phyloP scores from a whole-genome alignment of 306 rosid genomes.

The Cucumis melo region DNA sequence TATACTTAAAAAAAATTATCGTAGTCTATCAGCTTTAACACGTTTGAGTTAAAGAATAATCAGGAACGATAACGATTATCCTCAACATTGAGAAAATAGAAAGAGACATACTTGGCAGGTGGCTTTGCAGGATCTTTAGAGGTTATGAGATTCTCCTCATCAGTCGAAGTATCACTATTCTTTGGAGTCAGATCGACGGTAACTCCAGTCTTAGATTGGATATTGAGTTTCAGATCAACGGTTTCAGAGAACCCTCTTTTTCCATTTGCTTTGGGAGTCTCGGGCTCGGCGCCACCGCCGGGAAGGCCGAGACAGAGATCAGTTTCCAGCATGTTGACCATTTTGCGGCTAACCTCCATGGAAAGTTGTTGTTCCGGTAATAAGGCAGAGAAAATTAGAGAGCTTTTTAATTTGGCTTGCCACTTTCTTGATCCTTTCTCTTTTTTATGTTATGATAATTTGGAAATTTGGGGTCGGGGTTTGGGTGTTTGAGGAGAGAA shows the following conservation, averaged over 20 bases:
- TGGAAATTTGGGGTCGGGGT: neutral
- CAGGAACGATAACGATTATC: no score
- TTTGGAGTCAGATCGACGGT: conserved; percentile 25
- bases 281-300: conserved; percentile 45
- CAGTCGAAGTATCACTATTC: conserved; percentile 23
- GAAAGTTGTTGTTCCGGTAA: neutral
- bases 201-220: conserved; percentile 34
- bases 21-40: neutral
- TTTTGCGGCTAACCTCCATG: conserved; percentile 21
- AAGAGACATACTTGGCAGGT: conserved; percentile 55
- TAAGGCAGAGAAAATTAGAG: neutral
- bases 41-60: no score
- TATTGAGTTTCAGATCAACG: conserved; percentile 75
- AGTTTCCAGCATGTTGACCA: conserved; percentile 52
- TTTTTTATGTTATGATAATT: conserved; percentile 1
- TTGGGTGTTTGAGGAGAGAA: neutral
- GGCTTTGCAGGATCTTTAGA: conserved; percentile 74
- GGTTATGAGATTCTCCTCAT: conserved; percentile 43
- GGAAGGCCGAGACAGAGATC: conserved; percentile 93
- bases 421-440: neutral
- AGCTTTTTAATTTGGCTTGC: neutral
- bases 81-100: neutral
- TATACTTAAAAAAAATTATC: no score
- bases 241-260: conserved; percentile 93
- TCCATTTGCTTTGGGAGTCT: conserved; percentile 46